Base-by-base conservation (phyloP, 371 early-diverging fungal genomes). In the Lichtheimia ramosa region DNA sequence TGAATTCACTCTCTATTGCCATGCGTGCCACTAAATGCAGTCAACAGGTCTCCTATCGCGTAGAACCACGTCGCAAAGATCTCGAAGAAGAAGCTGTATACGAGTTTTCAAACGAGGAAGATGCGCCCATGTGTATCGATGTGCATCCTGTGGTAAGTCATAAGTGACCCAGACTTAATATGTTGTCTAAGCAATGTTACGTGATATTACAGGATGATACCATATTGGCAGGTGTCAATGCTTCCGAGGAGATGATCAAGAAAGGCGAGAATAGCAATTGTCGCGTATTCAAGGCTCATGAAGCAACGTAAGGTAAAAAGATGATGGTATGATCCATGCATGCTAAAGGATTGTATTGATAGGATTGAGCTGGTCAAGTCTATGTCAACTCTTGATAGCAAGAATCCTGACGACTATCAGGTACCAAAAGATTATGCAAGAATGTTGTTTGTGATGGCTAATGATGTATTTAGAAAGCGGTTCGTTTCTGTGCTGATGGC, bases 111-210 rank as follows among this genome's bases (percentile, higher is more conserved):
- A 65, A 70, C 24, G 81, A 77, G 2, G 89, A 90, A 66, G 91
- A 91, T 69, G 88, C 89, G 3, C 89, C 89, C 28, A 90, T 88
- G 80, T 85, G 88, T 40, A 62, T 91, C 12, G 80, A 81, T 54
- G 74, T 79, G 20, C 88, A 89, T 70, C 89, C 89, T 28, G 73
- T 58, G 54, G 90, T 85, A 64, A 66, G 65, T 12, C 12, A 25
- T 48, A 2, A 27, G 3, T 24, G 15, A 10, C 34, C 34, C 41
- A 48, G 15, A 8, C 27, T n/a, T 24, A 14, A 8, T n/a, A 25
- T 27, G 28, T 7, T 18, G 3, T 48, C 20, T 39, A 0, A 14
- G 2, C 8, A 56, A 13, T 12, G 15, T 3, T 43, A 18, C 21
- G n/a, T 10, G 46, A 0, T n/a, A 46, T 15, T 48, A 20, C 10